Base-by-base conservation (phyloP, 768 basidiomycete genomes). In the Collybia mongolica region DNA sequence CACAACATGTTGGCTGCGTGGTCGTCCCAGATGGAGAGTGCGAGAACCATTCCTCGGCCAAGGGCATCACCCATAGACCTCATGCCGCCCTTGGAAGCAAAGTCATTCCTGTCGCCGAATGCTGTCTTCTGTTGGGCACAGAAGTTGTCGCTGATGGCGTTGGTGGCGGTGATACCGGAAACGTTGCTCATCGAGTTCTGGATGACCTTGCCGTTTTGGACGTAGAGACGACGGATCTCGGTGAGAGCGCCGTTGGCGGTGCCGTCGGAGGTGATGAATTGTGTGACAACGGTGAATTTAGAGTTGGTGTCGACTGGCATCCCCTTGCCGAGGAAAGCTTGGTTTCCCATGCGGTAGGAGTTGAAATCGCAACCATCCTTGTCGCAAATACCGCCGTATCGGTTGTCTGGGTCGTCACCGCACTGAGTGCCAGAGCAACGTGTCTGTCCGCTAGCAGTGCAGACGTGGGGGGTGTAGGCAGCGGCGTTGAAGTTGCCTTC, bases 331-430 rank as follows among this genome's bases (percentile, higher is more conserved):
- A 64, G 65, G 70, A 72, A 74, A 35, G 43, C 23, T 5, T 42
- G 40, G 60, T 69, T 55, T 46, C 72, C 73, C 70, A 71, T 65
- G 54, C 73, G 70, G 64, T 59, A 75, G 17, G 73, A 70, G 66
- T 74, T 75, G 72, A 72, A 75, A 58, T 72, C 72, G 61, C 73
- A 75, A 46, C 73, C 72, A 52, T 69, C 71, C 50, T 58, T 54
- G 61, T 75, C 73, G 61, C 73, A 75, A 36, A 69, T 53, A 37
- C 66, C 64, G 55, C 58, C 59, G 60, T 70, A 68, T 39, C 67
- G 54, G 55, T 65, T 57, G 57, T 59, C 59, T n/a, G 29, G 22
- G 32, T 14, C 32, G 35, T 55, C 62, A 45, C 64, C 61, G 48
- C 69, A 70, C 26, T 63, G 55, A 37, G 55, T 59, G 36, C 68